Conservation (phyloP, 495 filamentous ascomycete genomes). For the Annulohypoxylon nitens region DNA sequence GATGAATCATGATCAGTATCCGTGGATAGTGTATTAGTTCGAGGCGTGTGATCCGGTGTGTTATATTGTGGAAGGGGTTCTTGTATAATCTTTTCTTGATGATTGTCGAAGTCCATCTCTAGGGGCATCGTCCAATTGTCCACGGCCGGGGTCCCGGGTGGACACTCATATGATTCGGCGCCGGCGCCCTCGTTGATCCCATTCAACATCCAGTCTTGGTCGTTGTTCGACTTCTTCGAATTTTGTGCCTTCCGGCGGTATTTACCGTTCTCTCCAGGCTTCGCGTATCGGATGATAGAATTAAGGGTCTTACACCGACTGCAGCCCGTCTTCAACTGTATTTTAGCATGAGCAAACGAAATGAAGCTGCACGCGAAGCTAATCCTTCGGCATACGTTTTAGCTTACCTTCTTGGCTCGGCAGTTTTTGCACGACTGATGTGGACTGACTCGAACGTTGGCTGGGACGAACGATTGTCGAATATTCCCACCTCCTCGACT, state of each 20-base stretch:
- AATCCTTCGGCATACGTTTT: not conserved
- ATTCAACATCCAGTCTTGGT: not conserved
- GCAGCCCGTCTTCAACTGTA: slow-evolving; percentile 4
- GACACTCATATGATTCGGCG: not conserved
- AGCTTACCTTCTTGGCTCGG: slow-evolving; percentile 5
- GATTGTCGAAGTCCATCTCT: not conserved
- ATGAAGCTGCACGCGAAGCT: not conserved
- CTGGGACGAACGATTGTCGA: slow-evolving; percentile 6
- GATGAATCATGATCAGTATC: not conserved
- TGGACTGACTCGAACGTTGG: not conserved
- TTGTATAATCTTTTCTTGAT: slow-evolving; percentile 1
- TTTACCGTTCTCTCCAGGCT: slow-evolving; percentile 1
- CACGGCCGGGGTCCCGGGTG: not conserved
- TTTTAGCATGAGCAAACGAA: not conserved
- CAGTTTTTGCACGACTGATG: slow-evolving; percentile 3
- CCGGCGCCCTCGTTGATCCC: not conserved
- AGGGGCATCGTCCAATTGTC: slow-evolving; percentile 5
- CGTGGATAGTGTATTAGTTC: not conserved
- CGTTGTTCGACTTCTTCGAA: not conserved
- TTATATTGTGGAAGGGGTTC: not conserved
- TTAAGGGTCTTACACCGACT: slow-evolving; percentile 11
- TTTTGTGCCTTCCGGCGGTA: slow-evolving; percentile 3
- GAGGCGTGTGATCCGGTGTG: slow-evolving; percentile 1
- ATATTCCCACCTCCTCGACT: slow-evolving; percentile 15
- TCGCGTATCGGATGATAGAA: not conserved